These are phyloP conservation scores for Suillus paluster DNA, from an alignment of 768 basidiomycete genomes.

Conservation along the genomic window DNA sequence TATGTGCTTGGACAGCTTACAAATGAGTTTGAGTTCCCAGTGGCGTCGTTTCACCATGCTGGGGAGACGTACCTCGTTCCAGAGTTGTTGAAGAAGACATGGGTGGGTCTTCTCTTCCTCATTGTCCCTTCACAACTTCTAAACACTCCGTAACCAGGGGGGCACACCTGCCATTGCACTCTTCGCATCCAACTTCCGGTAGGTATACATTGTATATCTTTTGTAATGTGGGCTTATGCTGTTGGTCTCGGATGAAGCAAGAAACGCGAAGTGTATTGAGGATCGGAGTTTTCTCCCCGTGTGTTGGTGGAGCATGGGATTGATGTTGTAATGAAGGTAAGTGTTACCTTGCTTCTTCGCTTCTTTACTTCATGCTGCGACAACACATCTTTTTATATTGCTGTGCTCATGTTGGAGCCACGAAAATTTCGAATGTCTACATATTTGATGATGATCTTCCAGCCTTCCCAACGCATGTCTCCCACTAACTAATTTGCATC, in stretches of 20 bases:
- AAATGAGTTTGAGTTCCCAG: constrained; percentile 83
- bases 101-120: constrained; percentile 40
- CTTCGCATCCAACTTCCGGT: constrained; percentile 63
- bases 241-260: constrained; percentile 42
- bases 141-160: constrained; percentile 41
- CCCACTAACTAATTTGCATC: not conserved
- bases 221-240: not conserved
- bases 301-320: constrained; percentile 72
- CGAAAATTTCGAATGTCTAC: no score
- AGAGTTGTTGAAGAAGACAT: constrained; percentile 70
- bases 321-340: constrained; percentile 75
- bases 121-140: constrained; percentile 1
- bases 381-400: not conserved
- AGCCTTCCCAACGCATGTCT: not conserved
- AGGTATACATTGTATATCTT: not conserved
- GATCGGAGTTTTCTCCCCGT: constrained; percentile 79
- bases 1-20: constrained; percentile 51
- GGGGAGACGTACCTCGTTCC: constrained; percentile 86
- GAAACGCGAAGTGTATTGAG: constrained; percentile 83
- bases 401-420: not conserved
- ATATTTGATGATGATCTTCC: not conserved
- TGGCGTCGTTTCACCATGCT: constrained; percentile 80
- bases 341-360: constrained; percentile 10
- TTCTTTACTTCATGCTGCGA: not conserved
- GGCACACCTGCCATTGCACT: constrained; percentile 75